phyloP scores from a whole-genome alignment of 2,329 filamentous ascomycete species.

The Chaetomium globosum region DNA sequence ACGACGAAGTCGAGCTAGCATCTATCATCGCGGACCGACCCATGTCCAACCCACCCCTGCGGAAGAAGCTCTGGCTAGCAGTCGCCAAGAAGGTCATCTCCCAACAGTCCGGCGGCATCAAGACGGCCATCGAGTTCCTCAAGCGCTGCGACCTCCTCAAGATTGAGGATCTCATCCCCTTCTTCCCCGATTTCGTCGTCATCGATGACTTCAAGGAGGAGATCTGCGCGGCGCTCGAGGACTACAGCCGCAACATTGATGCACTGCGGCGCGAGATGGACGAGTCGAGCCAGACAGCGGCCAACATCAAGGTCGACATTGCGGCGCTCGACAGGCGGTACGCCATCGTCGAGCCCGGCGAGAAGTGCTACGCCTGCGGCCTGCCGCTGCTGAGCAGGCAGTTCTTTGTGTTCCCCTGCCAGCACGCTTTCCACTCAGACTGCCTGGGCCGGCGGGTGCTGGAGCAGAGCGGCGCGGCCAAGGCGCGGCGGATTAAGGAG shows the following conservation, averaged over 20 bases:
- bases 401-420: conserved; percentile 98
- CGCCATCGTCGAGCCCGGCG: conserved; percentile 93
- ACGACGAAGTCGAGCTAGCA: conserved; percentile 87
- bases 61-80: conserved; percentile 93
- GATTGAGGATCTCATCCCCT: conserved; percentile 96
- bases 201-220: conserved; percentile 99
- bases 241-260: conserved; percentile 91
- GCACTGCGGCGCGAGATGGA: conserved; percentile 91
- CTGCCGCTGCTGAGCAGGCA: conserved; percentile 84
- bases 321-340: conserved; percentile 83
- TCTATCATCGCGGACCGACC: conserved; percentile 85
- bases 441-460: conserved; percentile 86
- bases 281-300: conserved; percentile 82
- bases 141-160: conserved; percentile 87
- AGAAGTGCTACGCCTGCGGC: conserved; percentile 87
- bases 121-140: conserved; percentile 88
- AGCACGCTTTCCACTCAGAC: conserved; percentile 96
- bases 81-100: conserved; percentile 93
- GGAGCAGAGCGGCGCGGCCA: conserved; percentile 74
- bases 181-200: conserved; percentile 97
- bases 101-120: conserved; percentile 83
- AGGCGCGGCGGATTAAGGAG: conserved; percentile 79
- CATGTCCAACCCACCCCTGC: conserved; percentile 73
- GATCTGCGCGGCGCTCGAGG: conserved; percentile 89
- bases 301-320: conserved; percentile 89